Conservation (phyloP, 1,284 basidiomycete genomes). For the Rhodotorula sp. region DNA sequence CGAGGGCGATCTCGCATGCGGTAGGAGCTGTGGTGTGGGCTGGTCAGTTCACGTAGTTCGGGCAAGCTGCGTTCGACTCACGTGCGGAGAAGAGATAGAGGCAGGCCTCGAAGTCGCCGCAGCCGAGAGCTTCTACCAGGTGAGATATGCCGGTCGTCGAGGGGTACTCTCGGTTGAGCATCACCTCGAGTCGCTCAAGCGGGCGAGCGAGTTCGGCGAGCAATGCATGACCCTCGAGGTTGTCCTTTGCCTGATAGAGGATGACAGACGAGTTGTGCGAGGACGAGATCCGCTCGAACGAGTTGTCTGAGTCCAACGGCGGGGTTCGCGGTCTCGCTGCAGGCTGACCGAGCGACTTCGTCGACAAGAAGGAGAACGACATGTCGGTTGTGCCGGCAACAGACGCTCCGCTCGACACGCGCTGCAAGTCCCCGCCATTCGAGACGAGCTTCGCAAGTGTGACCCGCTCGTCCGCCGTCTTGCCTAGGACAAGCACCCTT, state of each 20-base stretch:
- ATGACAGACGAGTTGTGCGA: not conserved
- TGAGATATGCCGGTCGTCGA: constrained; percentile 7
- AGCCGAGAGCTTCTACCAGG: constrained; percentile 4
- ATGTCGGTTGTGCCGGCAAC: constrained; percentile 12
- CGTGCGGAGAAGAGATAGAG: constrained; percentile 33
- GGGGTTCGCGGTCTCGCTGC: not conserved
- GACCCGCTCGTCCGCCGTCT: constrained; percentile 16
- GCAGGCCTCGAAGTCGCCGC: constrained; percentile 13
- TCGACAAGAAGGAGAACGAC: constrained; percentile 27
- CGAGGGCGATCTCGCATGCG: constrained; percentile 19
- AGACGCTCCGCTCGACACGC: not conserved
- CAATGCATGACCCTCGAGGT: not conserved
- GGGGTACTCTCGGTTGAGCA: constrained; percentile 16
- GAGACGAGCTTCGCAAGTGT: constrained; percentile 20
- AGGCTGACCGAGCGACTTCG: not conserved
- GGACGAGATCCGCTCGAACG: constrained; percentile 3
- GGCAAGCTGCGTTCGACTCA: not conserved
- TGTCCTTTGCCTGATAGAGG: not conserved
- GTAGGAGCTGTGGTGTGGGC: constrained; percentile 16
- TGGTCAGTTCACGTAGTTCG: not conserved
- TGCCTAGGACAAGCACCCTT: constrained; percentile 26
- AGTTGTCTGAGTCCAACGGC: accelerated
- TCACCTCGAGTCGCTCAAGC: constrained; percentile 33
- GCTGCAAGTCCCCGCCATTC: constrained; percentile 6
- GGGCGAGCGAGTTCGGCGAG: not conserved